Evolutionary conservation across 176 grass and related monocot genomes (phyloP).

Genomic region (Thinopyrum elongatum): DNA sequence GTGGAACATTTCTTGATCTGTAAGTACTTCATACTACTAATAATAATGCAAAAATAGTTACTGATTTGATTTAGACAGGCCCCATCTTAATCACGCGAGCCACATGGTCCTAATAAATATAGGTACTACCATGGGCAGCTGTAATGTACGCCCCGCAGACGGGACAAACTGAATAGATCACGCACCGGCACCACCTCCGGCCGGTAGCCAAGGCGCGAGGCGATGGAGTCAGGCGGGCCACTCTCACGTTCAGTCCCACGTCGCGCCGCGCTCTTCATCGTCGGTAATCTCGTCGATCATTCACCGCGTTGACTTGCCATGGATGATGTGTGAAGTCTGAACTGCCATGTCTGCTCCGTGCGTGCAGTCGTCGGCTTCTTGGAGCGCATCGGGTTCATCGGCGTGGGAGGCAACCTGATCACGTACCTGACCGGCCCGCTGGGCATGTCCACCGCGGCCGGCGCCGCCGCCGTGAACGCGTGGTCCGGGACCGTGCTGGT

Average conservation of each 20-base stretch:
- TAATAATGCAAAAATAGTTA: not conserved
- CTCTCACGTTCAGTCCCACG: not conserved
- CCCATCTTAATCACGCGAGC: not conserved
- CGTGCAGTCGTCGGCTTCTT: conserved; percentile 38
- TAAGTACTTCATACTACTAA: too few species aligned
- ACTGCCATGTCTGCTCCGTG: not conserved
- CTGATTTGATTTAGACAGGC: not conserved
- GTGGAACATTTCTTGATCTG: too few species aligned
- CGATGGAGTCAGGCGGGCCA: not conserved
- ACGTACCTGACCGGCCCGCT: conserved; percentile 67
- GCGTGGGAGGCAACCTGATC: conserved; percentile 55
- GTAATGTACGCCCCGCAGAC: not conserved
- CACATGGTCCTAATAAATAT: not conserved
- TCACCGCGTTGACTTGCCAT: not conserved
- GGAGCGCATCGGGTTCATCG: conserved; percentile 53
- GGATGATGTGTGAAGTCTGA: not conserved
- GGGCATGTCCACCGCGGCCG: conserved; percentile 36
- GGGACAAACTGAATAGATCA: not conserved
- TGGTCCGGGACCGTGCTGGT: conserved; percentile 48
- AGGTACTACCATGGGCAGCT: not conserved
- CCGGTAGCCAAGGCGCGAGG: not conserved
- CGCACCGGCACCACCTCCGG: not conserved
- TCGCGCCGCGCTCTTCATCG: not conserved
- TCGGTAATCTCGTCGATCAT: not conserved
- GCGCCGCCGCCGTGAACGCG: conserved; percentile 31